Base-by-base conservation (phyloP, 2,329 filamentous ascomycete genomes). In the Colletotrichum sp. region DNA sequence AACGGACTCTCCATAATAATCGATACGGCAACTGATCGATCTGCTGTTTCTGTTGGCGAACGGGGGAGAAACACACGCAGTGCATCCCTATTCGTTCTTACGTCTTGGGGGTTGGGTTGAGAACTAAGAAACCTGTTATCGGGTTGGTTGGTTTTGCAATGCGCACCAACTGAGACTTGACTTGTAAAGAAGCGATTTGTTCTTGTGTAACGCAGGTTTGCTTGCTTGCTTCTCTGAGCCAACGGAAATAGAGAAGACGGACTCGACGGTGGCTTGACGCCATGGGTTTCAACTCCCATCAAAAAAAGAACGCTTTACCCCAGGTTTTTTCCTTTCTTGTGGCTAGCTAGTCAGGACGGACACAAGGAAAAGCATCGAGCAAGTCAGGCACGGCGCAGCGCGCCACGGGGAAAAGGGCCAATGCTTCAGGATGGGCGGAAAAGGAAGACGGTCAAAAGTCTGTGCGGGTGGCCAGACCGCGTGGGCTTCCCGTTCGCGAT, bases 221-320 rank as follows among this genome's bases (percentile, higher is more conserved):
- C 27, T 36, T n/a, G n/a, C n/a, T n/a, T n/a, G n/a, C n/a, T n/a
- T n/a, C n/a, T 61, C 21, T 34, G 59, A 54, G 51, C 66, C 66
- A 65, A 70, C 59, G 43, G 54, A 29, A 43, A 59, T 16, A 33
- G 65, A 43, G 65, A 13, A 43, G 31, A 38, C 43, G 43, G 31
- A 55, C 66, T 34, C 36, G 27, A 34, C 38, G 18, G 59, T 70
- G 70, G 66, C 70, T 65, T 69, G 59, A 70, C 70, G 59, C 70
- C 66, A 54, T 38, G 59, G n/a, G 70, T 69, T 72, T 61, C 66
- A 43, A 70, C 51, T 15, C 21, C 29, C 58, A 65, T 27, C 66
- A 16, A 58, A 66, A 66, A 38, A 31, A 11, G 27, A 66, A 21
- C 21, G 33, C 34, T 36, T 55, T 70, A 51, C 59, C 70, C 70